Evolutionary conservation across 2,329 filamentous ascomycete genomes (phyloP), one percentile per base, ranked within the genome.

Genomic region (Aspergillus texensis): DNA sequence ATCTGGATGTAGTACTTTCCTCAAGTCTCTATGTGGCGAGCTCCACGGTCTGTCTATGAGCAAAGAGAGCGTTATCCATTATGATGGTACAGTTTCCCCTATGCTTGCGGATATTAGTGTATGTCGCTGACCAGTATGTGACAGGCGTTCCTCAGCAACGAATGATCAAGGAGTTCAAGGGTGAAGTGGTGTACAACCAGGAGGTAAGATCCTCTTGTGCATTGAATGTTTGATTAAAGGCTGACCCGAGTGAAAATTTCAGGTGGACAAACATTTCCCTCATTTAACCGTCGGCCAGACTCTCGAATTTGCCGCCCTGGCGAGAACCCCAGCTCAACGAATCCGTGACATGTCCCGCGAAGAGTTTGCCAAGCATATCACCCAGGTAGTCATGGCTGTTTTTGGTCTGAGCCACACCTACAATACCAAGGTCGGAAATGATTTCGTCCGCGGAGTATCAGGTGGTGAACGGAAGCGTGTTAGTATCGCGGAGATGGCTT

Each of bases 191-290:
- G 21, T 75, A 75, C 61, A 75, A 74, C 57, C 72, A 74, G 61
- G 92, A 70, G 91, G 69, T 74, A 61, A 30, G 57, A 11, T 12
- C 19, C 6, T n/a, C 6, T 9, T n/a, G 19, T 21, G 16, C 10
- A 12, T 32, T n/a, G 9, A 4, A n/a, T n/a, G 16, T 16, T 52
- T 52, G 10, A 12, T 2, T 19, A 12, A n/a, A n/a, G 26, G 28
- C 28, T 52, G 10, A 52, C 48, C 8, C 4, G 28, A 52, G 14
- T 11, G 10, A 32, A 21, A 2, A n/a, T 21, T 88, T 0, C 88
- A 91, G 93, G 93, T 67, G 63, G 91, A 94, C 75, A 88, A 91
- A 54, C 80, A 94, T 71, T 89, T 95, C 89, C 36, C 75, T 93
- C 62, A 74, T 28, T 50, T 74, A 34, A 74, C 86, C 0, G 91